Percentiles rank a stretch among this genome's conserved stretches.
These are phyloP conservation scores for Taphrina pruni DNA, from an alignment of 1,139 yeast species.

Conservation along the genomic window DNA sequence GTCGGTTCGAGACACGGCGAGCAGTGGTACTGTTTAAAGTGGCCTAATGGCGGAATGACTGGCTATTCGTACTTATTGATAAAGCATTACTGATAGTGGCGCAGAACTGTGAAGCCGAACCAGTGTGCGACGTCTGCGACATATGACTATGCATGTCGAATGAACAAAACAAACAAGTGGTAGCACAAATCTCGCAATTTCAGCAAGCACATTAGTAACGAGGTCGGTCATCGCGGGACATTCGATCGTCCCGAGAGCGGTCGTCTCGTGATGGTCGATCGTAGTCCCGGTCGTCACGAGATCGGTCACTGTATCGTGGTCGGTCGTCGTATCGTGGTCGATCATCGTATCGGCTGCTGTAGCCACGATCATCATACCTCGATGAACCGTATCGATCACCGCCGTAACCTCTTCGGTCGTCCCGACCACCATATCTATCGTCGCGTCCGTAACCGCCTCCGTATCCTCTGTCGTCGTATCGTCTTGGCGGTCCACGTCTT, in stretches of 20 bases:
- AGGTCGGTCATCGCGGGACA: slow-evolving; percentile 33
- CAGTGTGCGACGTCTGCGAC: neutral
- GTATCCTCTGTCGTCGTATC: slow-evolving; percentile 48
- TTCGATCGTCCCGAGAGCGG: slow-evolving; percentile 25
- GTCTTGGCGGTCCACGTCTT: slow-evolving; percentile 45
- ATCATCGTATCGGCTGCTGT: slow-evolving; percentile 32
- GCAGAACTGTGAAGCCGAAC: slow-evolving; percentile 1
- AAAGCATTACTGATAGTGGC: slow-evolving; percentile 13
- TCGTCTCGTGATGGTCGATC: slow-evolving; percentile 34
- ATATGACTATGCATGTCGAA: neutral
- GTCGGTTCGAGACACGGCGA: slow-evolving; percentile 10
- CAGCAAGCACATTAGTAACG: slow-evolving; percentile 21
- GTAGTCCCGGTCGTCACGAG: slow-evolving; percentile 33
- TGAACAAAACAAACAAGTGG: neutral
- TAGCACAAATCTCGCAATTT: neutral
- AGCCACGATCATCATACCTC: slow-evolving; percentile 25
- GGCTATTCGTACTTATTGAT: slow-evolving; percentile 26
- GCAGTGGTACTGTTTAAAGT: neutral
- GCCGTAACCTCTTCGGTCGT: slow-evolving; percentile 48
- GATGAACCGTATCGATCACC: slow-evolving; percentile 39
- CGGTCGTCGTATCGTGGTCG: slow-evolving; percentile 40
- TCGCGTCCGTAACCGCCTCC: slow-evolving; percentile 48
- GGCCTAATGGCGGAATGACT: slow-evolving; percentile 12
- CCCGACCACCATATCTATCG: slow-evolving; percentile 48
- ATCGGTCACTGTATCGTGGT: slow-evolving; percentile 26